These are phyloP conservation scores for Neocallimastix lanati DNA, from an alignment of 192 early-diverging fungal species.

Conservation along the genomic window DNA sequence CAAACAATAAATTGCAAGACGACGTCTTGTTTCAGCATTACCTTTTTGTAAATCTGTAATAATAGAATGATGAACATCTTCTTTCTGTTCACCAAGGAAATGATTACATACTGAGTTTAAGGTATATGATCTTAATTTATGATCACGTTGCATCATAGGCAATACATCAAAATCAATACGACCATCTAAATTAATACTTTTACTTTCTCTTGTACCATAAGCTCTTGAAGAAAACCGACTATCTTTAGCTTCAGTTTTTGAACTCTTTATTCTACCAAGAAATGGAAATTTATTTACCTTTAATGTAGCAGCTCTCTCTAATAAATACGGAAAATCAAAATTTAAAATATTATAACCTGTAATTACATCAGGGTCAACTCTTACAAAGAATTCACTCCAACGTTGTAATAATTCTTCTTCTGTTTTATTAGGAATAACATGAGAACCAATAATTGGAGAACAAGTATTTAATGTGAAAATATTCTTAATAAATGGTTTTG, in stretches of 20 bases:
- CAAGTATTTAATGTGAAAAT: slow-evolving; percentile 84
- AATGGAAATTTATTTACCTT: slow-evolving; percentile 60
- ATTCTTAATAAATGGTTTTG: slow-evolving; percentile 77
- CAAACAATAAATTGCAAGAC: slow-evolving; percentile 89
- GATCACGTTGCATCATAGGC: slow-evolving; percentile 84
- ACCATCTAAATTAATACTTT: slow-evolving; percentile 74
- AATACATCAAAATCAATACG: slow-evolving; percentile 84
- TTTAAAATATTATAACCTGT: slow-evolving; percentile 94
- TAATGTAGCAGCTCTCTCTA: slow-evolving; percentile 72
- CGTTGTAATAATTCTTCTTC: slow-evolving; percentile 58
- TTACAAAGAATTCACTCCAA: slow-evolving; percentile 76
- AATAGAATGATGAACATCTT: slow-evolving; percentile 96
- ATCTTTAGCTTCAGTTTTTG: slow-evolving; percentile 53
- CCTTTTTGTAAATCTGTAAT: slow-evolving; percentile 95
- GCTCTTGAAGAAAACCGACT: slow-evolving; percentile 82
- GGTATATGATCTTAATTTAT: slow-evolving; percentile 88
- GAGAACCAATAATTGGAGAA: slow-evolving; percentile 78
- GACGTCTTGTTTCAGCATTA: slow-evolving; percentile 79
- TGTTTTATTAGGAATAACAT: slow-evolving; percentile 57
- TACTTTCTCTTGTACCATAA: slow-evolving; percentile 79
- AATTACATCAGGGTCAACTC: slow-evolving; percentile 78
- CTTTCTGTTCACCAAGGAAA: slow-evolving; percentile 93
- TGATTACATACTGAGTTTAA: slow-evolving; percentile 91
- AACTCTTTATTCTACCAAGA: slow-evolving; percentile 51
- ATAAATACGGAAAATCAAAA: slow-evolving; percentile 90